Conservation (phyloP, 2,329 filamentous ascomycete genomes). For the Pseudonectria buxi region DNA sequence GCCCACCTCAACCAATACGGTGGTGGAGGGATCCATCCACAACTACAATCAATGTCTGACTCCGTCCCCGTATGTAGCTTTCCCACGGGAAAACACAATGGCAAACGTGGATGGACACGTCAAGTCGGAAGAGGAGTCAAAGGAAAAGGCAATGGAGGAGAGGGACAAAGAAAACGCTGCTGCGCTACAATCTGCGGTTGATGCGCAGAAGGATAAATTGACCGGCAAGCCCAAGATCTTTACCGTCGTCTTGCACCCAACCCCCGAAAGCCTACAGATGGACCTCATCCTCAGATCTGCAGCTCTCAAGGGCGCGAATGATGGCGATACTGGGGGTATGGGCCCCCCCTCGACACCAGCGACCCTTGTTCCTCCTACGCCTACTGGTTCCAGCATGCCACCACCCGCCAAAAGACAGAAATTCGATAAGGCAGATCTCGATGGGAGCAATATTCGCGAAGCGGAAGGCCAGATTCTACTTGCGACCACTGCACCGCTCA, state of each 20-base stretch:
- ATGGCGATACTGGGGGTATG: constrained; percentile 34
- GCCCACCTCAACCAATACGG: constrained; percentile 48
- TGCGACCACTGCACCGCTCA: constrained; percentile 66
- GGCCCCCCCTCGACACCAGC: constrained; percentile 64
- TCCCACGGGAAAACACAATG: constrained; percentile 55
- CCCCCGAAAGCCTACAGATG: constrained; percentile 63
- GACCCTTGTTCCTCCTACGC: constrained; percentile 52
- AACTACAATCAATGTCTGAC: constrained; percentile 88
- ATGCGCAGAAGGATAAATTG: constrained; percentile 29
- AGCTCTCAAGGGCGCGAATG: constrained; percentile 51
- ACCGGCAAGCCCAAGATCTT: constrained; percentile 56
- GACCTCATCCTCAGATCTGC: constrained; percentile 72
- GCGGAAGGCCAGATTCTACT: constrained; percentile 73
- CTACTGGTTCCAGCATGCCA: constrained; percentile 52
- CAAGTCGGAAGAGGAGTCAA: constrained; percentile 33
- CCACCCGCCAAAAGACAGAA: constrained; percentile 63
- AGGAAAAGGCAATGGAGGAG: constrained; percentile 23
- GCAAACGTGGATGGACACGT: constrained; percentile 18
- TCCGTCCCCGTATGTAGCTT: constrained; percentile 77
- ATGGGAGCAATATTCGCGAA: constrained; percentile 63
- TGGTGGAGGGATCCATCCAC: constrained; percentile 75
- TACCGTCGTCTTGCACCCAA: constrained; percentile 81
- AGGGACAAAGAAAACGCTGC: constrained; percentile 55
- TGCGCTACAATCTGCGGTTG: constrained; percentile 41
- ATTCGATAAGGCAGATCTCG: constrained; percentile 66